These are phyloP conservation scores for Saturnispora hagleri DNA, from an alignment of 805 yeast genomes.

Conservation along the genomic window DNA sequence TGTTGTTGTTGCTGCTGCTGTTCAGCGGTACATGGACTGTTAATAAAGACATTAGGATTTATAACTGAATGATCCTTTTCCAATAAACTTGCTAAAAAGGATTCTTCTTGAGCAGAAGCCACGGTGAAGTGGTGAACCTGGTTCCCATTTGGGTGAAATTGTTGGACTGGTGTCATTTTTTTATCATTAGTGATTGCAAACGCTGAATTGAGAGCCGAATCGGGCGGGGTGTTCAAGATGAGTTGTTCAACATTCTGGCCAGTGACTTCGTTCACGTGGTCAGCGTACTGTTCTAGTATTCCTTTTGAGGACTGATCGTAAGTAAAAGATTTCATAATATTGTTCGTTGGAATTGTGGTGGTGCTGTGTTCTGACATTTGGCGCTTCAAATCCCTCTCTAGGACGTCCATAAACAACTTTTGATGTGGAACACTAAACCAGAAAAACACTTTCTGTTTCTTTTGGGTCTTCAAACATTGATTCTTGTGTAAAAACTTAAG, in stretches of 20 bases:
- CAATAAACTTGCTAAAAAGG: constrained; percentile 1
- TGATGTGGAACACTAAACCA: constrained; percentile 97
- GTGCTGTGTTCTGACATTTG: constrained; percentile 54
- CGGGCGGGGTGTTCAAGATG: constrained; percentile 5
- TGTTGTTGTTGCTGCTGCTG: background rate
- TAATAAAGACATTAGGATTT: background rate
- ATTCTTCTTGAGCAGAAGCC: constrained; percentile 7
- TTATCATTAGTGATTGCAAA: background rate
- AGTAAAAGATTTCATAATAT: constrained; percentile 72
- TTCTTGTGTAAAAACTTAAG: constrained; percentile 77
- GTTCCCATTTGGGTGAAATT: background rate
- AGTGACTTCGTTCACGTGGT: constrained; percentile 14
- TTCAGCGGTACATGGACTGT: background rate
- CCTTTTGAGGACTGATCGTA: constrained; percentile 43
- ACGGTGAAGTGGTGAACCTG: constrained; percentile 4
- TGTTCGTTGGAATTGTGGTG: constrained; percentile 62
- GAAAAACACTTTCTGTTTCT: constrained; percentile 92
- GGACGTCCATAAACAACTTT: constrained; percentile 81
- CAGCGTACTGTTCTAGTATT: constrained; percentile 44
- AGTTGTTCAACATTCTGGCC: constrained; percentile 9
- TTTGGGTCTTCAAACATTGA: constrained; percentile 84
- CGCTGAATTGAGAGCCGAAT: background rate
- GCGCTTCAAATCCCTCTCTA: constrained; percentile 83
- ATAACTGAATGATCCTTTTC: background rate
- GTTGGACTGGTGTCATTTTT: background rate